Conservation (phyloP, 139 green algal genomes). For the Coccomyxa sp. region DNA sequence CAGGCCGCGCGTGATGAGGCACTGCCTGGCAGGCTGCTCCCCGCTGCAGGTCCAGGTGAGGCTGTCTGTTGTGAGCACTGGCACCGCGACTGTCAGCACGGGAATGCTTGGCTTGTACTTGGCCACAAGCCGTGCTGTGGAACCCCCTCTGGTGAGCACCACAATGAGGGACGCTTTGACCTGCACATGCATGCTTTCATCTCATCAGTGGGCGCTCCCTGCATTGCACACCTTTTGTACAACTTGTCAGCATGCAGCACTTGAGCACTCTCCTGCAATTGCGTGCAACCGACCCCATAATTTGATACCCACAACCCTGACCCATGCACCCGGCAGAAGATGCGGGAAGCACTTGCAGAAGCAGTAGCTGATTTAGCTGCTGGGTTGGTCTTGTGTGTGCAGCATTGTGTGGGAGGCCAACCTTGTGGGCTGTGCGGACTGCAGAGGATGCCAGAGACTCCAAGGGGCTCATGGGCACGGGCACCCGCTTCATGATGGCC, state of each 20-base stretch:
- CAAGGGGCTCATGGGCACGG: slow-evolving; percentile 89
- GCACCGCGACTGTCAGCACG: slow-evolving; percentile 89
- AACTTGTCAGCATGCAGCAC: too few species aligned
- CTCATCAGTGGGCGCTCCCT: too few species aligned
- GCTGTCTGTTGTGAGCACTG: slow-evolving; percentile 83
- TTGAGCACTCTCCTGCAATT: too few species aligned
- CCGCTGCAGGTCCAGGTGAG: slow-evolving; percentile 89
- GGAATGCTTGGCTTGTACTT: slow-evolving; percentile 89
- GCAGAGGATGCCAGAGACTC: slow-evolving; percentile 94
- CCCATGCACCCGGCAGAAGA: too few species aligned
- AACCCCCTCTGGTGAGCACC: slow-evolving; percentile 81
- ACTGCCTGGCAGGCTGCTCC: slow-evolving; percentile 80
- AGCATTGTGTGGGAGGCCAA: slow-evolving; percentile 8
- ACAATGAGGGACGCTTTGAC: slow-evolving; percentile 88
- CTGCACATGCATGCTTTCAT: slow-evolving; percentile 23
- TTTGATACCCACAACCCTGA: too few species aligned
- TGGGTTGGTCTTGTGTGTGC: background rate
- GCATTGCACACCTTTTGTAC: too few species aligned
- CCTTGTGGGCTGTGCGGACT: slow-evolving; percentile 93
- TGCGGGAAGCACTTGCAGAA: too few species aligned
- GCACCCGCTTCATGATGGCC: slow-evolving; percentile 78
- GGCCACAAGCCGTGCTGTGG: slow-evolving; percentile 87
- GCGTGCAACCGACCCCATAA: too few species aligned
- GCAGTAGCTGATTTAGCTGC: too few species aligned
- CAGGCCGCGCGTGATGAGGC: slow-evolving; percentile 81